phyloP scores from a whole-genome alignment of 1,284 basidiomycete genomes.

The Ustilago lituana region DNA sequence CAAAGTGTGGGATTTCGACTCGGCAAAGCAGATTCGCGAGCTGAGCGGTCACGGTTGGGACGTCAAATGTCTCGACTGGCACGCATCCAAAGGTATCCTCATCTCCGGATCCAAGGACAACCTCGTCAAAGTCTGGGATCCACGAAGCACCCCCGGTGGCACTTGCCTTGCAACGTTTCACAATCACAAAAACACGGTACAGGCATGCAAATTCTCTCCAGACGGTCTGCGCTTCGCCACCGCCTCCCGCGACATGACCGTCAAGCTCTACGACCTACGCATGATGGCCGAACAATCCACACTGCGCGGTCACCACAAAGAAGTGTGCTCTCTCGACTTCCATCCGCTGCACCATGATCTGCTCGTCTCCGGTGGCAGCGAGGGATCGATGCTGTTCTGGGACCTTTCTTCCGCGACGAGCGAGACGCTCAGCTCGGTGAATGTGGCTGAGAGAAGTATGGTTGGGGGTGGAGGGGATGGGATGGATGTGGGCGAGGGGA shows the following conservation, averaged over 20 bases:
- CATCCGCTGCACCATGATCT: conserved; percentile 89
- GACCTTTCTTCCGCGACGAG: conserved; percentile 71
- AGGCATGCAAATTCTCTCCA: conserved; percentile 89
- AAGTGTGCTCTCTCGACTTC: conserved; percentile 96
- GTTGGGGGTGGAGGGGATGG: conserved; percentile 28
- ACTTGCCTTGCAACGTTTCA: conserved; percentile 70
- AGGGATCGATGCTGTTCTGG: conserved; percentile 93
- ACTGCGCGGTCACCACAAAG: conserved; percentile 93
- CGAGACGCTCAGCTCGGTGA: conserved; percentile 13
- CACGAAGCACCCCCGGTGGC: conserved; percentile 68
- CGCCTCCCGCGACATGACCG: conserved; percentile 89
- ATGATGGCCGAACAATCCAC: conserved; percentile 93
- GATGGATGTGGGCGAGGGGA: conserved; percentile 37
- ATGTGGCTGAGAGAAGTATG: conserved; percentile 15
- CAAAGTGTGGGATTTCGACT: conserved; percentile 93
- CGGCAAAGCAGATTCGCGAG: conserved; percentile 73
- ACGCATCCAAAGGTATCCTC: conserved; percentile 91
- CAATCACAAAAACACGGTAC: conserved; percentile 96
- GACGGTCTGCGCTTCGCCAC: conserved; percentile 88
- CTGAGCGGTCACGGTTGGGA: conserved; percentile 97
- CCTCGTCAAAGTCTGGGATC: conserved; percentile 99
- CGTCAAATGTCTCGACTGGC: conserved; percentile 98
- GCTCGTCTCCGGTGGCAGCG: conserved; percentile 90
- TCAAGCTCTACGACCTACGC: conserved; percentile 96
- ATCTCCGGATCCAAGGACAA: conserved; percentile 97